Conservation (phyloP, 75 land plant genomes). For the Pinus tabuliformis region DNA sequence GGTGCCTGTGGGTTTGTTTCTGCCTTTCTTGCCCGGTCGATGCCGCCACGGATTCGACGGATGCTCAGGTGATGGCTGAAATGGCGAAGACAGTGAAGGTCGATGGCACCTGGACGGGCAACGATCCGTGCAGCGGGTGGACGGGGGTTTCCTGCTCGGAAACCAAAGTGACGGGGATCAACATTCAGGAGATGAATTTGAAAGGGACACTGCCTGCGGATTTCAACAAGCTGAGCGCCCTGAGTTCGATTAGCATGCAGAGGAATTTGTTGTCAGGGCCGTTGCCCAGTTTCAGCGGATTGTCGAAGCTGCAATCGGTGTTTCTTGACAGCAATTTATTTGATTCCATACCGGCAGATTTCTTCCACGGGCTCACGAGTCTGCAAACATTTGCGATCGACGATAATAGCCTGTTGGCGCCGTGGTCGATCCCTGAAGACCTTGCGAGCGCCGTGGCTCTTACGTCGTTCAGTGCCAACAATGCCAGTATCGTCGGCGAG, state of each 20-base stretch:
- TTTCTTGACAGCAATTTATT: constrained; percentile 48
- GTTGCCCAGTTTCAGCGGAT: constrained; percentile 52
- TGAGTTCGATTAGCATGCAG: constrained; percentile 46
- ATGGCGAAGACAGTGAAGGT: too few species aligned
- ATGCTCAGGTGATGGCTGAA: too few species aligned
- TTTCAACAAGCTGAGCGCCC: constrained; percentile 39
- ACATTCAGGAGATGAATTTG: constrained; percentile 31
- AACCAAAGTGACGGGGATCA: constrained; percentile 46
- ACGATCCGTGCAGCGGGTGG: constrained; percentile 7
- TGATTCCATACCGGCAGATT: constrained; percentile 47
- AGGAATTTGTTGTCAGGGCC: constrained; percentile 56
- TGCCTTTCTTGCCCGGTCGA: too few species aligned
- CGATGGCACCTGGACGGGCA: too few species aligned
- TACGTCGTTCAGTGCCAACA: constrained; percentile 50
- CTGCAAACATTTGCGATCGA: constrained; percentile 10
- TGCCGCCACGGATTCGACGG: too few species aligned
- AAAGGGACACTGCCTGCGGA: constrained; percentile 43
- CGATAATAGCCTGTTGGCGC: constrained; percentile 5
- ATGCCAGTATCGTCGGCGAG: constrained; percentile 47
- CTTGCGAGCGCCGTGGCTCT: constrained; percentile 28
- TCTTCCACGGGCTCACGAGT: constrained; percentile 52
- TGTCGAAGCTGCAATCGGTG: constrained; percentile 30
- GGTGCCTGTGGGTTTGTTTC: too few species aligned
- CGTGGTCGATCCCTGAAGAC: constrained; percentile 58
- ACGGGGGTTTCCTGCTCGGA: constrained; percentile 5